phyloP scores from a whole-genome alignment of 495 filamentous ascomycete species.

The Copromyces sp. region DNA sequence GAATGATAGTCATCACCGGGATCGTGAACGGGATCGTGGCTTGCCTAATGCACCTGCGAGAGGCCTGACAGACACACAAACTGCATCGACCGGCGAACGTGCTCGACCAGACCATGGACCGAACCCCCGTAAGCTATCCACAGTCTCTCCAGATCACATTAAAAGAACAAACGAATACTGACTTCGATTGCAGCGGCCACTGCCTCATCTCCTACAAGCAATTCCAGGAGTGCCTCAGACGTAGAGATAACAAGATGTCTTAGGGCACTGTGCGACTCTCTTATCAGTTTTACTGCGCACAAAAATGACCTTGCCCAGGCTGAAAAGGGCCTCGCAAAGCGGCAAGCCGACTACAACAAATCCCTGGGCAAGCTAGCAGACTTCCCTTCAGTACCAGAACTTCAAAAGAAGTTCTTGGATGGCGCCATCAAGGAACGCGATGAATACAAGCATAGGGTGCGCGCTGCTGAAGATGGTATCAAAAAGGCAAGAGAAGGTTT shows the following conservation, averaged over 20 bases:
- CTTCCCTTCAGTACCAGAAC: constrained; percentile 21
- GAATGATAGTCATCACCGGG: background rate
- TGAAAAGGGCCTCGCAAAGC: constrained; percentile 6
- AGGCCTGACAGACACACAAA: background rate
- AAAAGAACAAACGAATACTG: background rate
- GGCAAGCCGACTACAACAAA: constrained; percentile 16
- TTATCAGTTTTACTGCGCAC: background rate
- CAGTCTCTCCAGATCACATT: background rate
- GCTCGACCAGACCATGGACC: background rate
- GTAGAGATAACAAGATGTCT: background rate
- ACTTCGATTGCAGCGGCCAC: background rate
- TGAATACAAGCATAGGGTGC: background rate
- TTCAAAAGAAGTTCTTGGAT: constrained; percentile 13
- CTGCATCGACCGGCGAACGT: background rate
- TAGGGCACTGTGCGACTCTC: background rate
- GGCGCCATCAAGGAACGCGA: background rate
- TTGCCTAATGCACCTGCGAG: background rate
- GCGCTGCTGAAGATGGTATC: background rate
- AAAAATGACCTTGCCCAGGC: background rate
- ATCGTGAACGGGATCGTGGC: background rate
- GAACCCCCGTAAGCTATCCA: background rate
- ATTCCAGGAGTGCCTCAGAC: background rate
- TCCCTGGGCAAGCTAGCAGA: constrained; percentile 15
- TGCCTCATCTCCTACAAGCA: background rate
- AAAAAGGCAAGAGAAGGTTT: background rate